Conservation (phyloP, 768 basidiomycete genomes). For the Psilocybe azurescens region DNA sequence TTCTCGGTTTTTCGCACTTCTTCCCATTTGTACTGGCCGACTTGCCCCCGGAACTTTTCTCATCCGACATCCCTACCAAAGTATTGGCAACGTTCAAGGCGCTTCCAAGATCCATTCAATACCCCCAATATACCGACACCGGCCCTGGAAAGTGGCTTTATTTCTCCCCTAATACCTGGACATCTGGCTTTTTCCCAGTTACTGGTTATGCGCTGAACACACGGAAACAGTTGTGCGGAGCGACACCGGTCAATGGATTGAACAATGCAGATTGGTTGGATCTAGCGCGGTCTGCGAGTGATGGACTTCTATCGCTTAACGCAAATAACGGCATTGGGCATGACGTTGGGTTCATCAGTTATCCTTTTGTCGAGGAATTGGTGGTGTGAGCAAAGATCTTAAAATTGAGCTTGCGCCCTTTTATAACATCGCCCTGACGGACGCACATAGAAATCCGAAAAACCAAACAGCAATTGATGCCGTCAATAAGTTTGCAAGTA, state of each 20-base stretch:
- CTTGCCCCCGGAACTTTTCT: conserved; percentile 58
- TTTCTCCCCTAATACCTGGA: conserved; percentile 65
- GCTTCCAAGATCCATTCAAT: conserved; percentile 47
- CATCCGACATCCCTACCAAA: conserved; percentile 61
- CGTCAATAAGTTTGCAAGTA: conserved; percentile 60
- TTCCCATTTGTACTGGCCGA: conserved; percentile 13
- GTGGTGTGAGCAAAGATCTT: conserved; percentile 46
- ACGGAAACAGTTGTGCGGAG: conserved; percentile 52
- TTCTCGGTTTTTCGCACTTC: neutral
- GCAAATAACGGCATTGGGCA: conserved; percentile 57
- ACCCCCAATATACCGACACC: conserved; percentile 66
- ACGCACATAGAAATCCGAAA: conserved; percentile 49
- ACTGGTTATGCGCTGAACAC: conserved; percentile 64
- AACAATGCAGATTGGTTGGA: conserved; percentile 59
- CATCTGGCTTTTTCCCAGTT: conserved; percentile 70
- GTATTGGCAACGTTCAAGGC: conserved; percentile 57
- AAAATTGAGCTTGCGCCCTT: neutral
- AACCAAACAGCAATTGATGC: conserved; percentile 62
- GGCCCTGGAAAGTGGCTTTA: conserved; percentile 54
- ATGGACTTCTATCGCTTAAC: conserved; percentile 56
- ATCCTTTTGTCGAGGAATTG: conserved; percentile 69
- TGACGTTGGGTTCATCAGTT: conserved; percentile 76
- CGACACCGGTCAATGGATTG: conserved; percentile 40
- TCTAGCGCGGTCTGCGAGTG: conserved; percentile 56
- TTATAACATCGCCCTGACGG: neutral